Evolutionary conservation across 805 yeast species (phyloP).

Genomic region (Schizosaccharomyces japonicus): DNA sequence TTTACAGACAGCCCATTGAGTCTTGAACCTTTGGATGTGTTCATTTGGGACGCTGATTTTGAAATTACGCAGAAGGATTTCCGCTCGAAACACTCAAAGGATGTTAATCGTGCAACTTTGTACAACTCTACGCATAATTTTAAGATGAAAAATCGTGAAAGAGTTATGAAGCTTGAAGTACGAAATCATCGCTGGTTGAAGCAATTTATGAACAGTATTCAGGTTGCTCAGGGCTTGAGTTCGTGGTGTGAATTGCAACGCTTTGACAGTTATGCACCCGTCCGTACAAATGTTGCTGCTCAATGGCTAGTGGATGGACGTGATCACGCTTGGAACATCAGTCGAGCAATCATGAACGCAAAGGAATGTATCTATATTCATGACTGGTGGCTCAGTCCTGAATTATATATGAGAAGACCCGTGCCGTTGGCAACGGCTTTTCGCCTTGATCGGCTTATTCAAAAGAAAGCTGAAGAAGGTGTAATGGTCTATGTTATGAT

Average conservation of each 20-base stretch:
- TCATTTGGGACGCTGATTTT: constrained; percentile 61
- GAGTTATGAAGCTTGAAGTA: constrained; percentile 51
- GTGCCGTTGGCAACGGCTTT: constrained; percentile 86
- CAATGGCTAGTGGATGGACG: constrained; percentile 95
- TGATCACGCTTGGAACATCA: constrained; percentile 89
- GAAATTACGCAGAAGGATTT: constrained; percentile 21
- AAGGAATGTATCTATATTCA: constrained; percentile 80
- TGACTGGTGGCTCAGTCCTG: constrained; percentile 98
- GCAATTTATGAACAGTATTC: constrained; percentile 55
- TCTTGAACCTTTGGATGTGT: constrained; percentile 75
- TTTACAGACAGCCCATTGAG: constrained; percentile 70
- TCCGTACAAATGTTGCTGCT: constrained; percentile 61
- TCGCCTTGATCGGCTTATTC: constrained; percentile 70
- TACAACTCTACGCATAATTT: constrained; percentile 7
- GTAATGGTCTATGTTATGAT: constrained; percentile 79
- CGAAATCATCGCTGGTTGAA: constrained; percentile 38
- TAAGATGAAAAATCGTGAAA: constrained; percentile 43
- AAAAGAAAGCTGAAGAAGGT: constrained; percentile 79
- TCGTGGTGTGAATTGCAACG: constrained; percentile 54
- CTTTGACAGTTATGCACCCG: constrained; percentile 81
- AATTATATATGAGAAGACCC: constrained; percentile 75
- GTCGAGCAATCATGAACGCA: constrained; percentile 80
- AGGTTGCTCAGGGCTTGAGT: constrained; percentile 40
- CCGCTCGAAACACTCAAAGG: background rate
- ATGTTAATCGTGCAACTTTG: background rate